Evolutionary conservation across 352 stramenopile genomes (phyloP).

Genomic region (Phytophthora sojae): DNA sequence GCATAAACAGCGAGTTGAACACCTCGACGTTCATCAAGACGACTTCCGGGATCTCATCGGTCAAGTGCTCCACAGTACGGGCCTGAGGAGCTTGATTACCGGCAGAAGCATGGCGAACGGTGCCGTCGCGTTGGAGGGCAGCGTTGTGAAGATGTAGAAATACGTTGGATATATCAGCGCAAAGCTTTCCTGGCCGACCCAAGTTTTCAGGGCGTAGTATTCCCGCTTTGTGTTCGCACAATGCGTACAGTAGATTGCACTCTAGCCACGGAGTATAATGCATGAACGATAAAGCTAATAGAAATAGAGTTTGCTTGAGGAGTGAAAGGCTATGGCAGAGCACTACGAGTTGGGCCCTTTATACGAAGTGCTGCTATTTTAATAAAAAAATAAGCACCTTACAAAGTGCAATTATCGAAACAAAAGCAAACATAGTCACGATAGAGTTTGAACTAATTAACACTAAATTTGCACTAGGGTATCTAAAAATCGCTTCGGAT

Average conservation of each 20-base stretch:
- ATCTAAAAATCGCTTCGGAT: neutral
- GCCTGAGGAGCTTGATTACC: conserved; percentile 35
- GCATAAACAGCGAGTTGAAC: conserved; percentile 48
- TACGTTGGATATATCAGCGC: conserved; percentile 33
- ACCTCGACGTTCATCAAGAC: conserved; percentile 53
- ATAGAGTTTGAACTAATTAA: neutral
- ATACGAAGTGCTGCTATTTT: too few species aligned
- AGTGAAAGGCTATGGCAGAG: too few species aligned
- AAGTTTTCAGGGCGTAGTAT: neutral
- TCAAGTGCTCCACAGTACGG: conserved; percentile 15
- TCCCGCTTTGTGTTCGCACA: too few species aligned
- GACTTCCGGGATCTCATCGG: conserved; percentile 28
- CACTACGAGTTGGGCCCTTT: too few species aligned
- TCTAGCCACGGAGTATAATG: too few species aligned
- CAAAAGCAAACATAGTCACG: neutral
- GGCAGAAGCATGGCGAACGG: conserved; percentile 35
- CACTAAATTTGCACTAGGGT: neutral
- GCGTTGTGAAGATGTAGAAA: conserved; percentile 24
- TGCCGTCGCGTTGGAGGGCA: neutral
- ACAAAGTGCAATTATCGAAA: too few species aligned
- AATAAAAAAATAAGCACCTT: too few species aligned
- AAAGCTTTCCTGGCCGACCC: conserved; percentile 1
- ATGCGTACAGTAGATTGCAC: too few species aligned
- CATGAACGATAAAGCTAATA: too few species aligned
- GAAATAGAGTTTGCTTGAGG: too few species aligned